phyloP scores from a whole-genome alignment of 495 filamentous ascomycete species.

The Penicillium bovifimosum region DNA sequence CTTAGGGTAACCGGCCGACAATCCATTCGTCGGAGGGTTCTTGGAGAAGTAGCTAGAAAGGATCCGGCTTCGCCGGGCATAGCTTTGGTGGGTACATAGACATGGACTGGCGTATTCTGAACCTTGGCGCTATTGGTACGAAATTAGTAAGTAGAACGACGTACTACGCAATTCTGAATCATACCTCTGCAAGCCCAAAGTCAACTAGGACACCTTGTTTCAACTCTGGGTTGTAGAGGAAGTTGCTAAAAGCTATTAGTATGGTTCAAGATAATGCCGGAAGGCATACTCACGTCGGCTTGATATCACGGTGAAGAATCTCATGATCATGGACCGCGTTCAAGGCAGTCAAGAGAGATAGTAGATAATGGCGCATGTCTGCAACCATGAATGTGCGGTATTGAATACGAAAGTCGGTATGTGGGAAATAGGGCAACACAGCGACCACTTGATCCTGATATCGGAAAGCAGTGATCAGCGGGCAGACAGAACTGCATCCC shows the following conservation, averaged over 20 bases:
- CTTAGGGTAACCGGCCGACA: conserved; percentile 70
- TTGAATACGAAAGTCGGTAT: conserved; percentile 93
- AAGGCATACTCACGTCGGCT: conserved; percentile 64
- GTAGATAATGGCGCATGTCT: conserved; percentile 85
- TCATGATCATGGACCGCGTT: conserved; percentile 71
- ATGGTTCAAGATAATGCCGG: background rate
- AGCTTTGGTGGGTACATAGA: conserved; percentile 35
- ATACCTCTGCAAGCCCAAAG: conserved; percentile 84
- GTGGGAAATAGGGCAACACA: conserved; percentile 89
- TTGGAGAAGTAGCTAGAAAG: conserved; percentile 40
- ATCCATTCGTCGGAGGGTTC: conserved; percentile 32
- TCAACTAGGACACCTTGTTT: conserved; percentile 88
- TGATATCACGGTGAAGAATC: conserved; percentile 96
- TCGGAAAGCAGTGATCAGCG: conserved; percentile 92
- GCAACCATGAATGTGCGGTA: conserved; percentile 78
- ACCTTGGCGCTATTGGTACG: conserved; percentile 32
- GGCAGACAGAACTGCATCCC: conserved; percentile 78
- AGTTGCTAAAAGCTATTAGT: conserved; percentile 56
- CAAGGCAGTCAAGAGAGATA: conserved; percentile 80
- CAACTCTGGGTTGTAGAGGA: conserved; percentile 82
- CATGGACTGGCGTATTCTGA: conserved; percentile 40
- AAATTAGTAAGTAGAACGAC: background rate
- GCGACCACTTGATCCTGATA: conserved; percentile 92
- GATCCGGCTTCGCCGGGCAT: conserved; percentile 36
- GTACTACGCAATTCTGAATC: conserved; percentile 2